These are phyloP conservation scores for Pleodorina starrii DNA, from an alignment of 139 green algal genomes.

Conservation along the genomic window DNA sequence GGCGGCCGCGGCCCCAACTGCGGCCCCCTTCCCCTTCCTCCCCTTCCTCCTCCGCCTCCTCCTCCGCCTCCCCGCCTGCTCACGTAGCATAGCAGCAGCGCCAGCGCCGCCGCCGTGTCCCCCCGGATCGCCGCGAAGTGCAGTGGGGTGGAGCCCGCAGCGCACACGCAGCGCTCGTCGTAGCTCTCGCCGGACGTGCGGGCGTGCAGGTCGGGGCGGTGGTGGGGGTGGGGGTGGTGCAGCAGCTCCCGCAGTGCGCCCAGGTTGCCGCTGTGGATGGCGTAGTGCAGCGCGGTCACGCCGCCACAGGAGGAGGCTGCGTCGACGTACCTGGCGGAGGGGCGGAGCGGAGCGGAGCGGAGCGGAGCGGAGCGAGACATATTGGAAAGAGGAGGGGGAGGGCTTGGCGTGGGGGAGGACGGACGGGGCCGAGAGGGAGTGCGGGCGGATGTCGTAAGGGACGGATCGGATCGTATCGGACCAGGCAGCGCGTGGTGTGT, in stretches of 20 bases:
- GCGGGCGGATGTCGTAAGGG: too few relatives aligned
- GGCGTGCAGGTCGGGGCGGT: background rate
- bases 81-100: background rate
- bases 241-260: background rate
- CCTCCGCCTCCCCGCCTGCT: too few relatives aligned
- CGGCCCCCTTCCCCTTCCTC: too few relatives aligned
- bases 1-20: too few relatives aligned
- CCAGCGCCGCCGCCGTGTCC: background rate
- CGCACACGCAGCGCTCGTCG: background rate
- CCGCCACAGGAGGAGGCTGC: background rate
- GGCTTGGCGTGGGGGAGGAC: too few relatives aligned
- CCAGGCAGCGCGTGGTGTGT: too few relatives aligned
- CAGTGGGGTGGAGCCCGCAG: slow-evolving; percentile 4
- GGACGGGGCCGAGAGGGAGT: too few relatives aligned
- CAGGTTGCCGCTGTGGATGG: background rate
- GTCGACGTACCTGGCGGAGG: slow-evolving; percentile 13
- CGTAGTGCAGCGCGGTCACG: background rate
- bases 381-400: too few relatives aligned
- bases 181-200: background rate
- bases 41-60: too few relatives aligned
- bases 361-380: too few relatives aligned
- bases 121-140: slow-evolving; percentile 17
- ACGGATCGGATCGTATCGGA: too few relatives aligned
- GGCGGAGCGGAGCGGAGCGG: too few relatives aligned
- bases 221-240: background rate